Conservation (phyloP, 2,329 filamentous ascomycete genomes). For the Seiridium cupressi region DNA sequence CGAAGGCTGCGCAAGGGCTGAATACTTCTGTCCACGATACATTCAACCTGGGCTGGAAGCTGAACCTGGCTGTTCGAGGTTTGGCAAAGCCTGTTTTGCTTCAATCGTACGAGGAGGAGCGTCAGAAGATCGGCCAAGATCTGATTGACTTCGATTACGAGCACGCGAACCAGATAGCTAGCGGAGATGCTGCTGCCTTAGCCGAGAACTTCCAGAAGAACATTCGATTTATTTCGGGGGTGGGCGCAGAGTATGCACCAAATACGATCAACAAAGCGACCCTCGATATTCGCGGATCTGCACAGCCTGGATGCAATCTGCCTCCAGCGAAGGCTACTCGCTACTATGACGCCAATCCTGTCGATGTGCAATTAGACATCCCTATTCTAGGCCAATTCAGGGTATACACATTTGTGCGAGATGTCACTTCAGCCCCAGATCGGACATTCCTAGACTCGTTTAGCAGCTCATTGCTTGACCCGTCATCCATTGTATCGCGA, state of each 20-base stretch:
- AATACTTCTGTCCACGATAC: slow-evolving; percentile 57
- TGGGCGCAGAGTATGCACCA: slow-evolving; percentile 60
- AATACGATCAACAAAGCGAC: slow-evolving; percentile 48
- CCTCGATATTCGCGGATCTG: slow-evolving; percentile 40
- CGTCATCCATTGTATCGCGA: slow-evolving; percentile 55
- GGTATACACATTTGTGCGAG: slow-evolving; percentile 68
- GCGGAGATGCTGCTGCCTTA: slow-evolving; percentile 61
- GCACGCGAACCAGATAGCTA: slow-evolving; percentile 57
- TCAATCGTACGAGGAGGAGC: slow-evolving; percentile 61
- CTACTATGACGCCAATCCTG: slow-evolving; percentile 75
- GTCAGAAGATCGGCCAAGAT: slow-evolving; percentile 59
- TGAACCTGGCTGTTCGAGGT: slow-evolving; percentile 52
- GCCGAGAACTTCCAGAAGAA: slow-evolving; percentile 70
- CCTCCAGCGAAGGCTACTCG: slow-evolving; percentile 70
- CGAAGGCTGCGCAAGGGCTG: slow-evolving; percentile 62
- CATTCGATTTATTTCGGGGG: slow-evolving; percentile 70
- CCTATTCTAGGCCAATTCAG: slow-evolving; percentile 76
- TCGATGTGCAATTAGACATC: slow-evolving; percentile 76
- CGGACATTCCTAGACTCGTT: slow-evolving; percentile 56
- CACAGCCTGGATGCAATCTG: slow-evolving; percentile 54
- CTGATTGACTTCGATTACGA: slow-evolving; percentile 58
- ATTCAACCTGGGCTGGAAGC: slow-evolving; percentile 42
- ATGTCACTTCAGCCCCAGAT: slow-evolving; percentile 52
- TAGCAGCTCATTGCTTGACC: slow-evolving; percentile 50
- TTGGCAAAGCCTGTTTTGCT: slow-evolving; percentile 54